A percentile compares a stretch with the other conserved stretches of the same genome.
Conservation (phyloP, 306 rosid genomes). For the Malus orientalis region DNA sequence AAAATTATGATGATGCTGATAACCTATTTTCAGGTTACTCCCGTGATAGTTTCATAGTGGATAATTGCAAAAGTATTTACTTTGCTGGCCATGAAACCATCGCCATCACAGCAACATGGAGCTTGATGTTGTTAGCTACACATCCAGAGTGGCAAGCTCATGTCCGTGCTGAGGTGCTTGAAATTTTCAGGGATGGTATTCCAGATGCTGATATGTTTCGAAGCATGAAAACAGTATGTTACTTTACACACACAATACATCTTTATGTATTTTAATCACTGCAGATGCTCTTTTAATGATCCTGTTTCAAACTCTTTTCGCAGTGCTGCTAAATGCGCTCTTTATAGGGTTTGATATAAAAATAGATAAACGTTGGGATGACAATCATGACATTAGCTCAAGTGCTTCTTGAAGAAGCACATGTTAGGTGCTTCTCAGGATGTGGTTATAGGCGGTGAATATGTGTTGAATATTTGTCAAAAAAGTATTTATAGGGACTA, state of each 20-base stretch:
- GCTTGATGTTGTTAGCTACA: conserved; percentile 24
- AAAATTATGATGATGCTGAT: conserved; percentile 8
- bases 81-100: not conserved
- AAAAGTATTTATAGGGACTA: no score
- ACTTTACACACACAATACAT: not conserved
- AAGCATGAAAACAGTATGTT: conserved; percentile 9
- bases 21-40: conserved; percentile 12
- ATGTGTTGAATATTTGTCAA: no score
- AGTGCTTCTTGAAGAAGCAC: no score
- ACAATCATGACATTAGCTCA: no score
- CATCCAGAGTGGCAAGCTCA: conserved; percentile 32
- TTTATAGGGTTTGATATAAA: no score
- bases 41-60: conserved; percentile 40
- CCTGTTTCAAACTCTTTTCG: no score
- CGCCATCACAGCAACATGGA: conserved; percentile 18
- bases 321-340: no score
- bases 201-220: conserved; percentile 9
- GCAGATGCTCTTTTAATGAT: no score
- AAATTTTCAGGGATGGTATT: not conserved
- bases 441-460: no score
- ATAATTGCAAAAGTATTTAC: conserved; percentile 28
- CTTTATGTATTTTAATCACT: no score
- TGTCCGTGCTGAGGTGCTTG: conserved; percentile 15
- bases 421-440: no score
- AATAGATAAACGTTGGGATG: no score